Evolutionary conservation across 768 basidiomycete species (phyloP), one percentile per base, ranked within the genome.

Genomic region (Podaxis sp.): DNA sequence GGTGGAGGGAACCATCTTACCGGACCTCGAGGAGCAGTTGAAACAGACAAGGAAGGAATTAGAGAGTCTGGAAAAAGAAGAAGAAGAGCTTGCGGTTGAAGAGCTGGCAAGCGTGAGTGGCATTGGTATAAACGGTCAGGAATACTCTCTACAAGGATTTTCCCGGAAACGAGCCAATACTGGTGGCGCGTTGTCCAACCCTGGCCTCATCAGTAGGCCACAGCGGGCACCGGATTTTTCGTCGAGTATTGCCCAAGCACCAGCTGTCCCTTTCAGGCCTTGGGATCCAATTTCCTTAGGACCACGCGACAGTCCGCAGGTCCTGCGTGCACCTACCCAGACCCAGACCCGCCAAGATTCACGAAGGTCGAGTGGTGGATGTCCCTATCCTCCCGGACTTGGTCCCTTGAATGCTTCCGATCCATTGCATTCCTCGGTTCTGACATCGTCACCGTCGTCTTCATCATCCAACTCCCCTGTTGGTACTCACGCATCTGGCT

Each of bases 1-100:
- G 68, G 71, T 91, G 55, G 88, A 90, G 67, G 73, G 67, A 4
- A 73, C 73, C 32, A 74, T 80, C 13, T 76, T 93, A 16, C 79
- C 79, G 1, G 89, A 89, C 62, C 77, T 93, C 44, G 90, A 91
- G 71, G 80, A 82, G 52, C 83, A 87, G 69, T 75, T 93, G 52
- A 75, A 75, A 61, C 81, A 81, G 46, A 72, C 90, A 53, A 80
- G 83, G 64, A 74, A 74, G 25, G 87, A 92, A 71, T 81, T 90
- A 21, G 84, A 86, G 67, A 69, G 69, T 37, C 70, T 72, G 7
- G 76, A 77, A 60, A 64, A 65, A 55, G 73, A 77, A 42, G 73
- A 74, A 6, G 58, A 61, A 25, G 55, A 55, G 28, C 53, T 69
- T 52, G 71, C 71, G 25, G 64, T 62, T 40, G 64, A 67, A 47